phyloP scores from a whole-genome alignment of 2,329 filamentous ascomycete genomes.

The Cladosporium cucumerinum region DNA sequence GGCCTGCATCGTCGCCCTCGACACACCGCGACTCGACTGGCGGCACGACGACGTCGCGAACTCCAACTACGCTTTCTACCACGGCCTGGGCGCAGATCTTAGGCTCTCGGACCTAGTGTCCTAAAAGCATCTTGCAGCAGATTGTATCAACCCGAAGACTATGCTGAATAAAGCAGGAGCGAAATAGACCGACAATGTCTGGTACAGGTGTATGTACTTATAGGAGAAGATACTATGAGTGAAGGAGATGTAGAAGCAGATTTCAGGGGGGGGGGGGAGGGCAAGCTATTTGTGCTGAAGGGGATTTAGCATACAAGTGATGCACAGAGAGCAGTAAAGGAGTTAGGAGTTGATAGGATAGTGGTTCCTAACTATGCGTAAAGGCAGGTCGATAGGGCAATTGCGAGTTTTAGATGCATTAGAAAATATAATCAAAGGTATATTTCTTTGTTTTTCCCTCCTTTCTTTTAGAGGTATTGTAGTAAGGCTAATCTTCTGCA shows the following conservation, averaged over 20 bases:
- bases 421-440: slow-evolving; percentile 55
- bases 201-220: slow-evolving; percentile 60
- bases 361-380: slow-evolving; percentile 71
- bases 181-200: slow-evolving; percentile 63
- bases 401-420: slow-evolving; percentile 58
- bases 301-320: slow-evolving; percentile 67
- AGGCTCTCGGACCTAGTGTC: slow-evolving; percentile 61
- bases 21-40: slow-evolving; percentile 64
- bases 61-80: slow-evolving; percentile 62
- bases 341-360: slow-evolving; percentile 63
- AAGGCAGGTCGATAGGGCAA: slow-evolving; percentile 60
- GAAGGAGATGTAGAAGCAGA: slow-evolving; percentile 54
- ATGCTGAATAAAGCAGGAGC: slow-evolving; percentile 54
- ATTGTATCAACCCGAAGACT: slow-evolving; percentile 52
- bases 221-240: slow-evolving; percentile 68
- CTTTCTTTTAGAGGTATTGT: background rate
- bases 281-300: slow-evolving; percentile 60
- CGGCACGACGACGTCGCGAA: slow-evolving; percentile 56
- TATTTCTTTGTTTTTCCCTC: slow-evolving; percentile 16
- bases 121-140: slow-evolving; percentile 49
- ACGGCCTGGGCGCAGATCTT: slow-evolving; percentile 57
- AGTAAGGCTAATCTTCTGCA: background rate
- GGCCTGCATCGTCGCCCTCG: slow-evolving; percentile 58
- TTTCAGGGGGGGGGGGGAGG: no score
- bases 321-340: slow-evolving; percentile 57